These are phyloP conservation scores for Coprinopsis sp. DNA, from an alignment of 768 basidiomycete genomes.

Conservation along the genomic window DNA sequence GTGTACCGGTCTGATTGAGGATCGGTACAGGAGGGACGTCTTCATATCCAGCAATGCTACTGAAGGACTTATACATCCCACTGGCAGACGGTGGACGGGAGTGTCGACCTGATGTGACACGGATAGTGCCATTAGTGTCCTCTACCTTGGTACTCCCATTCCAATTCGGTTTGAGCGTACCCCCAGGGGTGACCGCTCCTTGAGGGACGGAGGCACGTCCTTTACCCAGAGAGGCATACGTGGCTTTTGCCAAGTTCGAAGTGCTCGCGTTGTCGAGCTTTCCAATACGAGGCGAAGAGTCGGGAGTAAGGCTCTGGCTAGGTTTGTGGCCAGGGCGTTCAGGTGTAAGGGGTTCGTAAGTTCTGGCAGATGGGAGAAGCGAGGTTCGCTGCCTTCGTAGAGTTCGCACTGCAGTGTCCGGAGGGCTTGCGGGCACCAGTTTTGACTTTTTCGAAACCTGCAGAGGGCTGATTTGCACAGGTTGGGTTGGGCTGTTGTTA, in stretches of 20 bases:
- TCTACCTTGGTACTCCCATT: conserved; percentile 80
- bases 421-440: conserved; percentile 38
- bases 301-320: conserved; percentile 67
- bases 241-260: neutral
- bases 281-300: conserved; percentile 52
- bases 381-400: conserved; percentile 39
- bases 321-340: conserved; percentile 63
- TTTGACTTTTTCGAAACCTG: conserved; percentile 40
- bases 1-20: conserved; percentile 30
- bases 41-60: conserved; percentile 22
- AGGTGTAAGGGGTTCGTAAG: conserved; percentile 40
- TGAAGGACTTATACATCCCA: conserved; percentile 27
- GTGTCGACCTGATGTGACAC: conserved; percentile 41
- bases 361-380: conserved; percentile 19
- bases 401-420: conserved; percentile 55
- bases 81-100: conserved; percentile 43
- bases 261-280: conserved; percentile 15
- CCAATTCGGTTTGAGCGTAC: conserved; percentile 53
- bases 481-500: conserved; percentile 25
- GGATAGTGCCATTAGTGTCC: conserved; percentile 37
- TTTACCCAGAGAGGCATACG: conserved; percentile 7
- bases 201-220: conserved; percentile 15
- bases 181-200: conserved; percentile 36
- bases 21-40: conserved; percentile 43
- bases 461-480: conserved; percentile 44